Conservation (phyloP, 495 filamentous ascomycete genomes). For the Lophiostoma macrostomum region DNA sequence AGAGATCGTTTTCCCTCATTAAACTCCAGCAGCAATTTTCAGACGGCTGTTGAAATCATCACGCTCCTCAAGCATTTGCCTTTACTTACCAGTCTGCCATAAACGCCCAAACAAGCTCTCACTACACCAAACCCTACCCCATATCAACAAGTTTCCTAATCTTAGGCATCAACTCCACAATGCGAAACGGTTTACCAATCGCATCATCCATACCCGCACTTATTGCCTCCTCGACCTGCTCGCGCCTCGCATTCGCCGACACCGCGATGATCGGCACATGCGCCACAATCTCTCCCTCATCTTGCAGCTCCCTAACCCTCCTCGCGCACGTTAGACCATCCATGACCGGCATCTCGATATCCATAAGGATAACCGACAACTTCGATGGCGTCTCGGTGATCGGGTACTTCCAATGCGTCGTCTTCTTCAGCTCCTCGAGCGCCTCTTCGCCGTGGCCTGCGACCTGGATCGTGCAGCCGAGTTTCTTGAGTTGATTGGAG, state of each 20-base stretch:
- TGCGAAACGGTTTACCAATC: slow-evolving; percentile 13
- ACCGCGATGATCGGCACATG: slow-evolving; percentile 24
- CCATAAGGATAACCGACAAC: slow-evolving; percentile 19
- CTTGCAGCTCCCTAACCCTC: slow-evolving; percentile 20
- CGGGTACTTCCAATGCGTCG: neutral
- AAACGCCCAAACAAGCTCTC: too few relatives aligned
- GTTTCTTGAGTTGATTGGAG: slow-evolving; percentile 28
- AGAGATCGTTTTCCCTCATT: too few relatives aligned
- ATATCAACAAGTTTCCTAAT: too few relatives aligned
- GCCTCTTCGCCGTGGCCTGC: slow-evolving; percentile 12
- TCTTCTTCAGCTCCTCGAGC: too few relatives aligned
- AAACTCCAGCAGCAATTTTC: too few relatives aligned
- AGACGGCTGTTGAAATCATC: too few relatives aligned
- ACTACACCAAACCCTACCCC: too few relatives aligned
- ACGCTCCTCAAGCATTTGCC: too few relatives aligned
- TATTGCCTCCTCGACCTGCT: slow-evolving; percentile 17
- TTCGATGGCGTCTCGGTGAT: neutral
- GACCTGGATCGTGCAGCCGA: slow-evolving; percentile 33
- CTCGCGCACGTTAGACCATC: slow-evolving; percentile 22
- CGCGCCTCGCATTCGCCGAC: slow-evolving; percentile 25
- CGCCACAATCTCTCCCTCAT: neutral
- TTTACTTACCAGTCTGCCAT: too few relatives aligned
- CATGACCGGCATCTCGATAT: slow-evolving; percentile 27
- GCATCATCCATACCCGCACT: slow-evolving; percentile 11
- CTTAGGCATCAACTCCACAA: slow-evolving; percentile 15